Percentiles rank a stretch among this genome's conserved stretches.
phyloP scores from a whole-genome alignment of 345 rosid species.

The Trapa incisa region DNA sequence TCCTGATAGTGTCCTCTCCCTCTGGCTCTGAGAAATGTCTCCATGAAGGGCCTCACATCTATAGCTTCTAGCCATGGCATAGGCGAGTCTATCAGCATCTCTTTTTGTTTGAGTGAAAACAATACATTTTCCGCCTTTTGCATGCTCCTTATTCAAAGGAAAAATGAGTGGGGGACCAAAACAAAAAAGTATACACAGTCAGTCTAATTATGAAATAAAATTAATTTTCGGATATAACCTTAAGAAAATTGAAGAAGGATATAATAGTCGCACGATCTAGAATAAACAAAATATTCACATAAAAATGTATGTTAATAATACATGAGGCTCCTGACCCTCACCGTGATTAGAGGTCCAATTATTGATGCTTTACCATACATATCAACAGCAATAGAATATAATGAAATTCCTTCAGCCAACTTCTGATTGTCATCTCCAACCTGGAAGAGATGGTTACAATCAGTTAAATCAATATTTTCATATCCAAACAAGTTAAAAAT shows the following conservation, averaged over 20 bases:
- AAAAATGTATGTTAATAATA: neutral
- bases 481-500: neutral
- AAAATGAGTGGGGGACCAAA: slow-evolving; percentile 5
- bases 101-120: slow-evolving; percentile 94
- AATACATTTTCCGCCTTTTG: slow-evolving; percentile 91
- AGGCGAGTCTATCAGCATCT: slow-evolving; percentile 78
- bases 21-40: slow-evolving; percentile 76
- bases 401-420: slow-evolving; percentile 80
- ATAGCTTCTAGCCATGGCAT: slow-evolving; percentile 53
- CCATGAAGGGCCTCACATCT: slow-evolving; percentile 94
- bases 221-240: neutral
- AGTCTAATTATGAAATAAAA: neutral
- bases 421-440: slow-evolving; percentile 90
- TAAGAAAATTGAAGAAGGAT: neutral
- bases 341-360: slow-evolving; percentile 71
- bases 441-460: slow-evolving; percentile 22
- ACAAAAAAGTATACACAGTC: neutral
- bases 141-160: slow-evolving; percentile 50
- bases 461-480: neutral
- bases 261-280: too few species aligned
- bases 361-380: slow-evolving; percentile 46
- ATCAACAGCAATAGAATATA: slow-evolving; percentile 54
- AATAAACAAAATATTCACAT: too few species aligned
- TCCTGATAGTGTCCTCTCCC: slow-evolving; percentile 87
- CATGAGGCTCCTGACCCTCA: slow-evolving; percentile 19